phyloP scores from a whole-genome alignment of 225 moss, liverwort and hornwort genomes.

The Lunularia cruciata region DNA sequence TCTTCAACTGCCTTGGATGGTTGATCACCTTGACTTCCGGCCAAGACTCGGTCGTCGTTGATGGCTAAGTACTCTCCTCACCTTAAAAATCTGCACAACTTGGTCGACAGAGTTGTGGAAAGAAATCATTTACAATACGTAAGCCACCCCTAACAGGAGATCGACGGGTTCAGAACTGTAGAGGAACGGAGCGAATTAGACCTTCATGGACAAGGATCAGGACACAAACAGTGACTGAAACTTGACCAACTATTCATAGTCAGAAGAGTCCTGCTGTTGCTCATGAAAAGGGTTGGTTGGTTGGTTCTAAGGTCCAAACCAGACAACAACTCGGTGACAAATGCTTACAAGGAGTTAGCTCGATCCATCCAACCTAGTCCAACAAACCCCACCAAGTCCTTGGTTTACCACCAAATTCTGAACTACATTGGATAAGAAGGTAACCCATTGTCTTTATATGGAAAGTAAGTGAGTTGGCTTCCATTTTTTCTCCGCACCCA shows the following conservation, averaged over 20 bases:
- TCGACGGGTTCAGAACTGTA: too few relatives aligned
- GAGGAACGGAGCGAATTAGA: too few relatives aligned
- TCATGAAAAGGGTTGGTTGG: constrained; percentile 1
- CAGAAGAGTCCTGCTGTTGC: not conserved
- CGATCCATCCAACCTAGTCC: constrained; percentile 7
- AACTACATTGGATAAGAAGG: not conserved
- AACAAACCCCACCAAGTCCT: not conserved
- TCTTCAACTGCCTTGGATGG: too few relatives aligned
- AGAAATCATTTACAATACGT: too few relatives aligned
- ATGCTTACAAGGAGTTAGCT: not conserved
- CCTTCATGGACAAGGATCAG: not conserved
- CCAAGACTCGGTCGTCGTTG: too few relatives aligned
- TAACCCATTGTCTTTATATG: not conserved
- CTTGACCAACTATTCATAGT: not conserved
- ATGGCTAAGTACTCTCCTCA: too few relatives aligned
- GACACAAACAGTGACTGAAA: not conserved
- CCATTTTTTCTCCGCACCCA: not conserved
- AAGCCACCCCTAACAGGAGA: too few relatives aligned
- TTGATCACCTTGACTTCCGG: too few relatives aligned
- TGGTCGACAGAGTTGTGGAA: too few relatives aligned
- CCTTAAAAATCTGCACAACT: too few relatives aligned
- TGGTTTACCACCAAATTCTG: not conserved
- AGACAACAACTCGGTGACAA: constrained; percentile 4
- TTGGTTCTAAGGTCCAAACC: not conserved
- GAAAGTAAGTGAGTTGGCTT: constrained; percentile 9